These are phyloP conservation scores for Dothistroma septosporum DNA, from an alignment of 2,329 filamentous ascomycete species.

Conservation along the genomic window DNA sequence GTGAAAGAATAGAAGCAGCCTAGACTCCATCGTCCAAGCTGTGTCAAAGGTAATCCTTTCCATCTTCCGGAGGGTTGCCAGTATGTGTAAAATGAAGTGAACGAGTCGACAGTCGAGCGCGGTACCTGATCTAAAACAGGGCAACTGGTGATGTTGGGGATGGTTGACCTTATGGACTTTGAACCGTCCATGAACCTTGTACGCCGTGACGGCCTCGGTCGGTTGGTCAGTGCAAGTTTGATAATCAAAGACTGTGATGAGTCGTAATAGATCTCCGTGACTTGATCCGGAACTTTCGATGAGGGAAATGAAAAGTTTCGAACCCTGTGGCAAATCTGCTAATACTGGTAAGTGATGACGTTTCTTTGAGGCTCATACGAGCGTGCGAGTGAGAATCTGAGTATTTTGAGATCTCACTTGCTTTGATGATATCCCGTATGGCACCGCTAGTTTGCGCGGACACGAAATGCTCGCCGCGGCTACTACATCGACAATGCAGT, in stretches of 20 bases:
- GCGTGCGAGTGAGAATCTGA: background rate
- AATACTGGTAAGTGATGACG: too few species aligned
- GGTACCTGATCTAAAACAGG: background rate
- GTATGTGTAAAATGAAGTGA: background rate
- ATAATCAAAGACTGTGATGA: background rate
- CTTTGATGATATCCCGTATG: background rate
- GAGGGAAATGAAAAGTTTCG: too few species aligned
- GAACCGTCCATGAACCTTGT: background rate
- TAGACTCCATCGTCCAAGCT: too few species aligned
- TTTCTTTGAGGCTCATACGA: background rate
- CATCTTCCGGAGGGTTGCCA: background rate
- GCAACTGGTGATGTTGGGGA: background rate
- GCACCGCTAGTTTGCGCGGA: background rate
- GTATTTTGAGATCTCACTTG: background rate
- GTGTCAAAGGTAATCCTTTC: background rate
- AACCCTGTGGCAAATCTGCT: too few species aligned
- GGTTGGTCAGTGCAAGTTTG: background rate
- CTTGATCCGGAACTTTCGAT: too few species aligned
- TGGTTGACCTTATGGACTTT: background rate
- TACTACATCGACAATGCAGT: background rate
- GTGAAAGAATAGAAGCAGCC: too few species aligned
- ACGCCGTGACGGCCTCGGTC: background rate
- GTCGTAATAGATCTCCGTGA: too few species aligned
- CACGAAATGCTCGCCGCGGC: background rate
- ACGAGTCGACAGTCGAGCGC: background rate